Percentiles rank a stretch among this genome's conserved stretches.
These are phyloP conservation scores for Xanthoceras sorbifolium DNA, from an alignment of 345 rosid species.

Conservation along the genomic window DNA sequence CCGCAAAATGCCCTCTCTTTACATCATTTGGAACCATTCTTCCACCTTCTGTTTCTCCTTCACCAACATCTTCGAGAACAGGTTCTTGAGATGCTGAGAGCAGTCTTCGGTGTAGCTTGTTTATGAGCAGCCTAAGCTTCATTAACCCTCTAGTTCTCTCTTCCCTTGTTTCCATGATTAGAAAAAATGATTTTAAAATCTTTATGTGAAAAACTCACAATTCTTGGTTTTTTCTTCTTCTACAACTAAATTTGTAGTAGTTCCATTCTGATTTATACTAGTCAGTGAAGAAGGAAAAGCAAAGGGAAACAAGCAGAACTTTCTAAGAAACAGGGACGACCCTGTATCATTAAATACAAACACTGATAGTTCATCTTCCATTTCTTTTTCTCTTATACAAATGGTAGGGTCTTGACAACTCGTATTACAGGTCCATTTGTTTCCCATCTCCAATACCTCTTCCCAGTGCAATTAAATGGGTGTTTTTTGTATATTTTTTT, in stretches of 20 bases:
- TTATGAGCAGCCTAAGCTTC: slow-evolving; percentile 31
- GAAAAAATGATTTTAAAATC: neutral
- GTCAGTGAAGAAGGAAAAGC: neutral
- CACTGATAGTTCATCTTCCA: neutral
- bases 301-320: slow-evolving; percentile 25
- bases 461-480: neutral
- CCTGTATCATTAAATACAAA: slow-evolving; percentile 27
- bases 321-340: slow-evolving; percentile 27
- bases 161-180: slow-evolving; percentile 19
- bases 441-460: neutral
- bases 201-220: neutral
- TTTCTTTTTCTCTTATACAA: neutral
- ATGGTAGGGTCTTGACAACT: slow-evolving; percentile 23
- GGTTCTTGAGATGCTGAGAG: slow-evolving; percentile 20
- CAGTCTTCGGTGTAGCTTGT: slow-evolving; percentile 25
- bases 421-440: slow-evolving; percentile 9
- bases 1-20: slow-evolving; percentile 52
- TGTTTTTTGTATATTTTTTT: neutral
- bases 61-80: neutral
- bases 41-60: slow-evolving; percentile 22
- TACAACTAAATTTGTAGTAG: neutral
- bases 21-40: slow-evolving; percentile 39
- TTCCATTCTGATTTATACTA: slow-evolving; percentile 4
- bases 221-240: neutral
- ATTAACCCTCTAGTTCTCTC: slow-evolving; percentile 24